Conservation (phyloP, 495 filamentous ascomycete genomes). For the Lophium mytilinum region DNA sequence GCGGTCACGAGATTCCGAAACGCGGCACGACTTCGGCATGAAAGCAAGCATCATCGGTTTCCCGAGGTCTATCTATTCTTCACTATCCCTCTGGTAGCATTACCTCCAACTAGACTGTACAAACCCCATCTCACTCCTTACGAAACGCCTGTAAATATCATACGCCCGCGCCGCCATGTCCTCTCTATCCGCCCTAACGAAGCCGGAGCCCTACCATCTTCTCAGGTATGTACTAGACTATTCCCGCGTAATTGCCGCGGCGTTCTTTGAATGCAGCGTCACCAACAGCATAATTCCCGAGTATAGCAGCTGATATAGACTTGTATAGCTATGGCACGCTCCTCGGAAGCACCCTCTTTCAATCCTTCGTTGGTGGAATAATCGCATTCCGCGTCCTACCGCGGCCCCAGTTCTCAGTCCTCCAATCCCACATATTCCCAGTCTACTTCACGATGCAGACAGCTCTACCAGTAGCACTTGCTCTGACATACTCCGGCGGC, state of each 20-base stretch:
- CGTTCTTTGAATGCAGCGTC: not conserved
- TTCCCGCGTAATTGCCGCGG: not conserved
- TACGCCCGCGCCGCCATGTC: slow-evolving; percentile 33
- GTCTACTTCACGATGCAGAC: slow-evolving; percentile 80
- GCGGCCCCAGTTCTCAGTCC: slow-evolving; percentile 67
- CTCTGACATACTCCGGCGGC: slow-evolving; percentile 68
- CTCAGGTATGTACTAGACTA: slow-evolving; percentile 63
- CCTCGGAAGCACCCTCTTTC: slow-evolving; percentile 31
- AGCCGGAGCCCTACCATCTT: slow-evolving; percentile 68
- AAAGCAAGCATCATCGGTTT: too few relatives aligned
- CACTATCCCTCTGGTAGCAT: too few relatives aligned
- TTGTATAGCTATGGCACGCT: slow-evolving; percentile 25
- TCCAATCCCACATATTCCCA: slow-evolving; percentile 76
- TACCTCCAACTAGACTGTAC: too few relatives aligned
- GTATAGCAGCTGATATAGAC: too few relatives aligned
- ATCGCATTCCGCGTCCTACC: slow-evolving; percentile 66
- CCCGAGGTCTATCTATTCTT: too few relatives aligned
- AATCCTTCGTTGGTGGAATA: slow-evolving; percentile 71
- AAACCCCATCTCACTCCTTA: too few relatives aligned
- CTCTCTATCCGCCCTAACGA: slow-evolving; percentile 40
- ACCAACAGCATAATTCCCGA: not conserved
- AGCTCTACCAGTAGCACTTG: slow-evolving; percentile 59
- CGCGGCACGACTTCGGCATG: too few relatives aligned
- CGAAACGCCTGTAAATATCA: not conserved
- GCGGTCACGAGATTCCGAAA: too few relatives aligned